A percentile compares a stretch with the other conserved stretches of the same genome.
phyloP scores from a whole-genome alignment of 2,329 filamentous ascomycete genomes.

The Phialophora chinensis region DNA sequence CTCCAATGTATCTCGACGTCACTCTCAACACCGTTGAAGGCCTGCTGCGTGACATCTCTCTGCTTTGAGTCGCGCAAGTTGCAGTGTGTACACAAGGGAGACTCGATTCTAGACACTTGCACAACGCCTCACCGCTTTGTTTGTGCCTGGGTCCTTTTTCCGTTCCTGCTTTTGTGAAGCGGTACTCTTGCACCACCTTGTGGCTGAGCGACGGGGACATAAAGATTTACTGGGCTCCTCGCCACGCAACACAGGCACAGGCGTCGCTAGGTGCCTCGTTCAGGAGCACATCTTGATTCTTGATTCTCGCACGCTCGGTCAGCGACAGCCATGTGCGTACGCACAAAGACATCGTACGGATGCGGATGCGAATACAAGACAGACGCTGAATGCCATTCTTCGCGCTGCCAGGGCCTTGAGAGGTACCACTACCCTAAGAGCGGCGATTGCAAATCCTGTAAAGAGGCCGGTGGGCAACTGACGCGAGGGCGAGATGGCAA shows the following conservation, averaged over 20 bases:
- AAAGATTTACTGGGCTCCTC: conserved; percentile 26
- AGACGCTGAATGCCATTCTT: conserved; percentile 31
- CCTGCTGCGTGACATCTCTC: conserved; percentile 34
- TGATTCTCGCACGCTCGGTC: conserved; percentile 3
- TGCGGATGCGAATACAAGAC: conserved; percentile 38
- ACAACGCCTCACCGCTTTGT: conserved; percentile 31
- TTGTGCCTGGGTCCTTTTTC: conserved; percentile 22
- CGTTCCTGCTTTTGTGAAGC: conserved; percentile 26
- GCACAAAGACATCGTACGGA: conserved; percentile 39
- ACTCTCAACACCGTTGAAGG: conserved; percentile 30
- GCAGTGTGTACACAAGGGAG: conserved; percentile 27
- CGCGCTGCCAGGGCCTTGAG: conserved; percentile 32
- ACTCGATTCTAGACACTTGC: conserved; percentile 17
- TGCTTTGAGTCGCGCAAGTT: conserved; percentile 25
- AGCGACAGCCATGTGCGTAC: conserved; percentile 36
- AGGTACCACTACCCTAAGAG: conserved; percentile 33
- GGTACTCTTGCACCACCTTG: conserved; percentile 19
- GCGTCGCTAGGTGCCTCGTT: conserved; percentile 17
- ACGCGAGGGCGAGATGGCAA: conserved; percentile 39
- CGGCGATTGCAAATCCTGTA: conserved; percentile 38
- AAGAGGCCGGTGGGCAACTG: conserved; percentile 31
- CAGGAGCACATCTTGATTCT: conserved; percentile 14
- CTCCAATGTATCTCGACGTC: conserved; percentile 38
- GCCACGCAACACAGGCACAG: conserved; percentile 27
- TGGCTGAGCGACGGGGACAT: conserved; percentile 18